These are phyloP conservation scores for Hypoxylon sp. DNA, from an alignment of 2,329 filamentous ascomycete genomes.

Conservation along the genomic window DNA sequence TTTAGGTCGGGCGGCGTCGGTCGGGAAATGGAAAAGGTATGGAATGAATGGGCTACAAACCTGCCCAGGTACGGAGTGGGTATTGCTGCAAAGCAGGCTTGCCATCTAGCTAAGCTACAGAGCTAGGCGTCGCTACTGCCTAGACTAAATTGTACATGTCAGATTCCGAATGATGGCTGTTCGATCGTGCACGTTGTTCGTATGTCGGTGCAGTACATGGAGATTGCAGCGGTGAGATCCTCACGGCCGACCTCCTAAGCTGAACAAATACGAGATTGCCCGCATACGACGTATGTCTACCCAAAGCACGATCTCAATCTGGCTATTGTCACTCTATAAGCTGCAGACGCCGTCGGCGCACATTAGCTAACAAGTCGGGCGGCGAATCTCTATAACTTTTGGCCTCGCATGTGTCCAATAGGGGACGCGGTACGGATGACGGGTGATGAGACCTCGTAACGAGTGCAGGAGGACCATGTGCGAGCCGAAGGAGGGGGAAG, in stretches of 20 bases:
- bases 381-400: conserved; percentile 5
- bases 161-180: background rate
- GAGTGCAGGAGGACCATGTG: background rate
- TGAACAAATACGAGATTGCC: conserved; percentile 25
- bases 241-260: too few relatives aligned
- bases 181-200: too few relatives aligned
- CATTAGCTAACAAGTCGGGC: conserved; percentile 5
- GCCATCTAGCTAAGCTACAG: background rate
- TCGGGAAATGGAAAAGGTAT: background rate
- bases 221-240: too few relatives aligned
- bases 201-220: too few relatives aligned
- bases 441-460: conserved; percentile 3
- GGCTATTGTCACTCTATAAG: conserved; percentile 2
- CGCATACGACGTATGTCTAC: conserved; percentile 17
- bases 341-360: background rate
- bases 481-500: background rate
- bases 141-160: background rate
- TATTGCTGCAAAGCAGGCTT: conserved; percentile 13
- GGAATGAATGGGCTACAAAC: background rate
- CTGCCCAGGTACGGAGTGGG: background rate
- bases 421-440: background rate
- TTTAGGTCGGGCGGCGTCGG: conserved; percentile 1
- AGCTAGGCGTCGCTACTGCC: background rate
- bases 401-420: background rate
- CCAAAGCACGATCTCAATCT: too few relatives aligned